Percentiles rank a stretch among this genome's conserved stretches.
These are phyloP conservation scores for Boletus rubroflammeus DNA, from an alignment of 768 basidiomycete genomes.

Conservation along the genomic window DNA sequence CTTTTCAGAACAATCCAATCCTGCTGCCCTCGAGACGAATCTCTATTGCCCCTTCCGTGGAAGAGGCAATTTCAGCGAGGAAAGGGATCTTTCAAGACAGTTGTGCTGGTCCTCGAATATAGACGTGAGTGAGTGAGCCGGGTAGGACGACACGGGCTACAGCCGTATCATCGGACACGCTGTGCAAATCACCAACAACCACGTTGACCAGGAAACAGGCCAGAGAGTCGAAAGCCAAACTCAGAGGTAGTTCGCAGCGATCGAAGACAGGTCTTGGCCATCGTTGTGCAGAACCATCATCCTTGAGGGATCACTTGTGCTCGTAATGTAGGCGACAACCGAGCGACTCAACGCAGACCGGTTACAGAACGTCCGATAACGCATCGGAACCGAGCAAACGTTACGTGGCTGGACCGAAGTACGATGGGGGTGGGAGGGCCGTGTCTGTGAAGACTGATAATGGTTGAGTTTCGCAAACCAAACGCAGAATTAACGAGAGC, in stretches of 20 bases:
- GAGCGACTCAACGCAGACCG: slow-evolving; percentile 9
- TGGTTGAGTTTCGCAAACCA: slow-evolving; percentile 12
- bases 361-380: slow-evolving; percentile 18
- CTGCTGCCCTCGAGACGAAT: slow-evolving; percentile 50
- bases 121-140: slow-evolving; percentile 14
- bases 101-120: slow-evolving; percentile 10
- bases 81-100: slow-evolving; percentile 13
- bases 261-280: slow-evolving; percentile 34
- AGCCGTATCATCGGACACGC: slow-evolving; percentile 13
- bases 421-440: slow-evolving; percentile 22
- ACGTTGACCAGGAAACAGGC: slow-evolving; percentile 15
- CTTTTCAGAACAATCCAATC: slow-evolving; percentile 26
- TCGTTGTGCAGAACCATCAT: background rate
- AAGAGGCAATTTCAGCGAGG: slow-evolving; percentile 39
- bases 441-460: slow-evolving; percentile 18
- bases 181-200: slow-evolving; percentile 1
- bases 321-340: background rate
- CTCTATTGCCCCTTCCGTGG: slow-evolving; percentile 50
- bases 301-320: background rate
- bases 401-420: slow-evolving; percentile 27
- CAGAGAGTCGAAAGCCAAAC: slow-evolving; percentile 26
- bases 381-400: slow-evolving; percentile 37
- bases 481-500: slow-evolving; percentile 8
- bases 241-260: slow-evolving; percentile 8
- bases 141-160: slow-evolving; percentile 2